Base-by-base conservation (phyloP, 768 basidiomycete genomes). In the Bullera alba region DNA sequence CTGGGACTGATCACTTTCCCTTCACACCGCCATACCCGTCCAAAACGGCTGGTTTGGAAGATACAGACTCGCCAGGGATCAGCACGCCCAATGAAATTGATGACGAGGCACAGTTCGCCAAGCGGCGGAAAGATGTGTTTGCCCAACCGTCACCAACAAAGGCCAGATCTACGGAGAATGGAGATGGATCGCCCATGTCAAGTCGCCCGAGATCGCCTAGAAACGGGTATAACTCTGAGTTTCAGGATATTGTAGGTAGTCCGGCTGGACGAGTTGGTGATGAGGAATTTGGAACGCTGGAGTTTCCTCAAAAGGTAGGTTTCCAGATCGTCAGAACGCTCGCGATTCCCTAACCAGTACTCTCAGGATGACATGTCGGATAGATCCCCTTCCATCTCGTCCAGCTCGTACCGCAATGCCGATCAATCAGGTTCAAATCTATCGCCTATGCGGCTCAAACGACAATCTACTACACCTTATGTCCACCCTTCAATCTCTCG, bases 401-500 rank as follows among this genome's bases (percentile, higher is more conserved):
- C 38, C 53, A n/a, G 53, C 36, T 30, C 59, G 49, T 30, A 48
- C 51, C 12, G 46, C 46, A 0, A 54, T 47, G 5, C 45, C 50
- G 16, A 41, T 46, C 36, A 61, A 53, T 34, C 49, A 55, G 10
- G 48, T 34, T 10, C n/a, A 10, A 34, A 34, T 52, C 8, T 55
- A 59, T 17, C 50, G 54, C 30, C n/a, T n/a, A n/a, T n/a, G 26
- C 10, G 17, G 16, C 29, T 22, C 19, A 23, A 6, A 22, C 16
- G 27, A 4, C 23, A 4, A 48, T 17, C 17, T 27, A 34, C 28
- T 2, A 30, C 46, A 15, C 28, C 32, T 10, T n/a, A 10, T 34
- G 32, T 43, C 26, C 45, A 56, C 16, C 61, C 55, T 5, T 61
- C 65, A 19, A 59, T 74, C 15, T 74, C 73, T 15, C 57, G 73